Base-by-base conservation (phyloP, 805 yeast genomes). In the Suhomyces emberorum region DNA sequence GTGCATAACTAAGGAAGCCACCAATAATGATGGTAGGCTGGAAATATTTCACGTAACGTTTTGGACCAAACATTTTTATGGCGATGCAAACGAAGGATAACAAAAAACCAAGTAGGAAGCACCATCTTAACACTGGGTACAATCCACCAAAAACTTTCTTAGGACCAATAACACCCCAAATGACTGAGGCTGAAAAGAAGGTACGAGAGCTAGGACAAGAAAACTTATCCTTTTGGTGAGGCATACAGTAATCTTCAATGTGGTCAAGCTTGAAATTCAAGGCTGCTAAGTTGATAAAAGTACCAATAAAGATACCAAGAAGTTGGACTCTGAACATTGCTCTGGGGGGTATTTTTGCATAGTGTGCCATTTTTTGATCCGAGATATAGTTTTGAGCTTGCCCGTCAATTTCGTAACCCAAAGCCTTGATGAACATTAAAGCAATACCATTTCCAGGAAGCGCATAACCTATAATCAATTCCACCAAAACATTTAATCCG, bases 121-220 rank as follows among this genome's bases (percentile, higher is more conserved):
- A 59, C 42, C 47, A 61, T 37, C 55, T 50, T 39, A 63, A 52
- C 16, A 56, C 30, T 17, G 65, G 67, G 35, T 63, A 63, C 19
- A 61, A 43, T 4, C 61, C 61, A 15, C 40, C 39, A 37, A 61
- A 61, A 3, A 60, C 59, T 35, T 49, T 60, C 49, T 54, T 54
- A 3, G 69, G 69, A 0, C 87, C 87, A 46, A 81, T 70, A 51
- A 58, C 70, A 32, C 85, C 87, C 85, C 85, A 81, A 30, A 77
- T 48, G 48, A 25, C 44, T 15, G 34, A 38, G 22, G 41, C 76
- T 24, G 71, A 65, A 57, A 63, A 42, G 22, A 27, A 76, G 1
- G 51, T 46, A 12, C 38, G 51, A 7, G 59, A 46, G 26, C 42
- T 38, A 12, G 65, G 61, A 38, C 64, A 59, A 7, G 72, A 38